Conservation (phyloP, 495 filamentous ascomycete genomes). For the Entonaema liquescens region DNA sequence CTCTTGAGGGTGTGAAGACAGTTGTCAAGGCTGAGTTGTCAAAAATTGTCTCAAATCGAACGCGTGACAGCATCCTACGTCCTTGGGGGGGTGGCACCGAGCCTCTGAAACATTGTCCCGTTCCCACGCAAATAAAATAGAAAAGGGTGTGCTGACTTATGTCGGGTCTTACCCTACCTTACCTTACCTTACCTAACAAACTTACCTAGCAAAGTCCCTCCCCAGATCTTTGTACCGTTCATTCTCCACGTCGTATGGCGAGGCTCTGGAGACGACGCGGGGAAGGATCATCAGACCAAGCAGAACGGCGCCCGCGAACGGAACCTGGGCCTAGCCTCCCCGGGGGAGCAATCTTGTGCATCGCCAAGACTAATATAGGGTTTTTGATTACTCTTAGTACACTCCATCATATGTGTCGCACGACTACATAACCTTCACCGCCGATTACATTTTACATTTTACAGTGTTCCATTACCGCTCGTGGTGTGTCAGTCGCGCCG, state of each 20-base stretch:
- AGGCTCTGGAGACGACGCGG: conserved; percentile 38
- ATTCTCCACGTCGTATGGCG: conserved; percentile 32
- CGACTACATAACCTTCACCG: conserved; percentile 27
- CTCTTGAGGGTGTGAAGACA: conserved; percentile 42
- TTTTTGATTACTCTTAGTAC: conserved; percentile 30
- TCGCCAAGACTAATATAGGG: conserved; percentile 31
- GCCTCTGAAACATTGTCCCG: conserved; percentile 37
- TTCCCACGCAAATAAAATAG: neutral
- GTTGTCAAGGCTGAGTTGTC: conserved; percentile 46
- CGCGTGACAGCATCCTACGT: conserved; percentile 41
- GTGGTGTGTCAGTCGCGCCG: conserved; percentile 32
- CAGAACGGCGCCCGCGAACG: conserved; percentile 12
- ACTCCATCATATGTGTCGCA: conserved; percentile 32
- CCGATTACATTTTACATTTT: conserved; percentile 26
- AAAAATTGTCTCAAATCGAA: conserved; percentile 41
- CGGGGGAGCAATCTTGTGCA: conserved; percentile 22
- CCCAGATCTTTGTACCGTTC: conserved; percentile 32
- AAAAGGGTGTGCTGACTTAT: conserved; percentile 39
- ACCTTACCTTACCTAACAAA: neutral
- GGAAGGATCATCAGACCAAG: conserved; percentile 37
- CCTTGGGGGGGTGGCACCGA: conserved; percentile 24
- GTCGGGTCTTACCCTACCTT: conserved; percentile 26
- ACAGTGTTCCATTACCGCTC: conserved; percentile 13
- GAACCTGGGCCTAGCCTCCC: conserved; percentile 23
- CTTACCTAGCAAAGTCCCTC: neutral